These are phyloP conservation scores for Talaromyces sp. DNA, from an alignment of 2,329 filamentous ascomycete species.

Conservation along the genomic window DNA sequence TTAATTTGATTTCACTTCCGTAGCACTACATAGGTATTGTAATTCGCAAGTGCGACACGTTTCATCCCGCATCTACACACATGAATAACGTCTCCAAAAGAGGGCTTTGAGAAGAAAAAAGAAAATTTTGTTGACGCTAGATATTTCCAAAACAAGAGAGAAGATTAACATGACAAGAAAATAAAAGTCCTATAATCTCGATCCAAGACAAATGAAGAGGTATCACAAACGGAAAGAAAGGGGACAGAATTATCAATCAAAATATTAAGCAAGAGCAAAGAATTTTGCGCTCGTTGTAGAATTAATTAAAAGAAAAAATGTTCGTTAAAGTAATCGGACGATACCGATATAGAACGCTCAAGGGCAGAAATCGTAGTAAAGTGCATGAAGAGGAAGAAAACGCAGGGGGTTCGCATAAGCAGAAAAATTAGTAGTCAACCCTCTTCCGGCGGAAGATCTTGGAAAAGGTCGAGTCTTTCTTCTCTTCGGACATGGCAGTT, in stretches of 20 bases:
- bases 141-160: not conserved
- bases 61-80: not conserved
- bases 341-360: not conserved
- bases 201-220: not conserved
- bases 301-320: not conserved
- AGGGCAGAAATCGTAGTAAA: slow-evolving; percentile 7
- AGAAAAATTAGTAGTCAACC: slow-evolving; percentile 12
- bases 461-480: slow-evolving; percentile 15
- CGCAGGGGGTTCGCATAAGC: not conserved
- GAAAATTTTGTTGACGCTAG: not conserved
- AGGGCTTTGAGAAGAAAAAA: not conserved
- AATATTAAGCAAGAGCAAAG: not conserved
- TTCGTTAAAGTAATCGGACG: not conserved
- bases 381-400: not conserved
- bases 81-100: not conserved
- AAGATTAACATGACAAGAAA: not conserved
- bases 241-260: not conserved
- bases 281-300: not conserved
- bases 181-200: not conserved
- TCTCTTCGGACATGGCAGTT: slow-evolving; percentile 12
- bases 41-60: not conserved
- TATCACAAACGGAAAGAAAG: not conserved
- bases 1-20: not conserved
- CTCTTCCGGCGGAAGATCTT: slow-evolving; percentile 24
- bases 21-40: not conserved